Conservation (phyloP, 2,329 filamentous ascomycete species). For the Pseudopithomyces chartarum region DNA sequence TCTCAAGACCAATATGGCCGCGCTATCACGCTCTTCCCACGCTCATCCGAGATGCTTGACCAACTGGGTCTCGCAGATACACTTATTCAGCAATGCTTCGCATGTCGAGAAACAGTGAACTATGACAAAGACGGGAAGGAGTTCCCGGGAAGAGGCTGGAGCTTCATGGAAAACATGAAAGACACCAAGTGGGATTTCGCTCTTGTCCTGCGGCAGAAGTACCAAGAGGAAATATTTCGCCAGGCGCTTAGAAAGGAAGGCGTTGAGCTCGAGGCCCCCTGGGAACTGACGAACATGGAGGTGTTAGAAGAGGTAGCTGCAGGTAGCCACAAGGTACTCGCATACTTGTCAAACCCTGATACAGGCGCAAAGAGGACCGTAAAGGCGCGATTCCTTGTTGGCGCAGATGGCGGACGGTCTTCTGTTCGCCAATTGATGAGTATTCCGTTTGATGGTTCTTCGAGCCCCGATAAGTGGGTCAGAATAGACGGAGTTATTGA, state of each 20-base stretch:
- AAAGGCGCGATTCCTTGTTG: constrained; percentile 56
- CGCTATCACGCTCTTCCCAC: constrained; percentile 60
- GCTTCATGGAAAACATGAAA: constrained; percentile 59
- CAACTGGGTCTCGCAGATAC: constrained; percentile 57
- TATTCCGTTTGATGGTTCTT: constrained; percentile 57
- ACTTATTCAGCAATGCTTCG: constrained; percentile 59
- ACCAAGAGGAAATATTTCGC: constrained; percentile 60
- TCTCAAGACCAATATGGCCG: constrained; percentile 59
- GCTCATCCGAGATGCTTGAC: constrained; percentile 58
- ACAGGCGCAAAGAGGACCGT: constrained; percentile 33
- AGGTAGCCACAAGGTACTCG: constrained; percentile 32
- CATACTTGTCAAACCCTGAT: constrained; percentile 34
- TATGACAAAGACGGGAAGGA: constrained; percentile 55
- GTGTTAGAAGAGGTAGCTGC: constrained; percentile 41
- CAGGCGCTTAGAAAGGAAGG: constrained; percentile 45
- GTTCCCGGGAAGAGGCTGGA: constrained; percentile 54
- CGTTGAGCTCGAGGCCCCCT: constrained; percentile 42
- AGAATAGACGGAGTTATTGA: constrained; percentile 57
- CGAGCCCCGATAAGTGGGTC: constrained; percentile 59
- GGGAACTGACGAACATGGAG: constrained; percentile 46
- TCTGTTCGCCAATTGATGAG: constrained; percentile 53
- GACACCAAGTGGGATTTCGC: constrained; percentile 59
- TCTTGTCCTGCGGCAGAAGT: constrained; percentile 61
- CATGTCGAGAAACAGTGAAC: constrained; percentile 55
- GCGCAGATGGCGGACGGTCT: constrained; percentile 58